Conservation (phyloP, 148 eudicot species). For the Cornus controversa region DNA sequence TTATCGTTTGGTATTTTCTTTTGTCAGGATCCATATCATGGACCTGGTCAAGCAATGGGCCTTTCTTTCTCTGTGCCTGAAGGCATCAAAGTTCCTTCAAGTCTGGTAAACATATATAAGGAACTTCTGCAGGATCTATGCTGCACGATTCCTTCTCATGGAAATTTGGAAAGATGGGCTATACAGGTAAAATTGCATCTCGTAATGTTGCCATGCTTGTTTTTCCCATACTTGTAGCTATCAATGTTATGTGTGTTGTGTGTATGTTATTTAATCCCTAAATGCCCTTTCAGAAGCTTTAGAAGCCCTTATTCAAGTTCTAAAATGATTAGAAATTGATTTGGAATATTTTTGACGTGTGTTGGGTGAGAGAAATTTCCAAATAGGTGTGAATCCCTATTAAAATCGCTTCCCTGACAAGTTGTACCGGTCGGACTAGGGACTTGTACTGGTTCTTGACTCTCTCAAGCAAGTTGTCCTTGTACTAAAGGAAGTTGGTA, state of each 20-base stretch:
- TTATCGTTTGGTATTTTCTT: neutral
- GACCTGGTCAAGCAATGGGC: constrained; percentile 98
- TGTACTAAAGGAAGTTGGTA: no score
- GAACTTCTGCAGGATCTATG: constrained; percentile 84
- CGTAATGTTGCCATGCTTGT: neutral
- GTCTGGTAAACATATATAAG: constrained; percentile 83
- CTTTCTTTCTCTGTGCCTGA: constrained; percentile 92
- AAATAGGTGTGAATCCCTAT: no score
- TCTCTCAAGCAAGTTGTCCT: no score
- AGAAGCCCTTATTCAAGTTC: no score
- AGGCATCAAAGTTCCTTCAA: constrained; percentile 81
- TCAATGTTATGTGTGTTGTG: neutral
- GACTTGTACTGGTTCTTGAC: no score
- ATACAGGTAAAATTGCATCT: constrained; percentile 61
- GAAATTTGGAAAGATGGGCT: constrained; percentile 95
- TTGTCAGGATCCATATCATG: constrained; percentile 93
- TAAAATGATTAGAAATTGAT: no score
- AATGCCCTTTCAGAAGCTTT: no score
- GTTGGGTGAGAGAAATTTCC: no score
- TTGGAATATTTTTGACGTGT: no score
- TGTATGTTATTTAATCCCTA: no score
- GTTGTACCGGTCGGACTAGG: no score
- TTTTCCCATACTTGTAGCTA: neutral
- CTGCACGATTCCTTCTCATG: constrained; percentile 78
- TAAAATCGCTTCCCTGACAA: no score